Evolutionary conservation across 164 flowering plant genomes (phyloP).

Genomic region (Chimonanthus salicifolius): DNA sequence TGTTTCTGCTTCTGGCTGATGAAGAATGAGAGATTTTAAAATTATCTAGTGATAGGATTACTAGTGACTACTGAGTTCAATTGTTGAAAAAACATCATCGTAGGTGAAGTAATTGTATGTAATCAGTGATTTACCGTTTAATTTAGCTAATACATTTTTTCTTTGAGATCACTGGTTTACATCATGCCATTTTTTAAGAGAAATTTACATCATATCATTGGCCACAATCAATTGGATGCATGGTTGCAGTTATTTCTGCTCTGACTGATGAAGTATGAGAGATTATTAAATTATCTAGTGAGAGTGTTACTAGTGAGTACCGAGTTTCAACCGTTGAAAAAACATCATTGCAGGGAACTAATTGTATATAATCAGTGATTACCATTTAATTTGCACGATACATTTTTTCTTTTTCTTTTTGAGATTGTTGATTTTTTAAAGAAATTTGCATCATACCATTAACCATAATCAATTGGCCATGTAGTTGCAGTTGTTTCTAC

Average conservation of each 20-base stretch:
- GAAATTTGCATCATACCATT: too few species aligned
- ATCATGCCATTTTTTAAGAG: too few species aligned
- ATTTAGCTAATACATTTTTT: too few species aligned
- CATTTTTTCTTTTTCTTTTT: too few species aligned
- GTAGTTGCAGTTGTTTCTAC: background rate
- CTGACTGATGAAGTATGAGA: background rate
- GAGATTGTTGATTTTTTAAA: too few species aligned
- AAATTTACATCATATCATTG: too few species aligned
- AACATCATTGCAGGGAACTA: background rate
- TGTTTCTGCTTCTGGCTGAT: background rate
- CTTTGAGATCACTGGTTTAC: too few species aligned
- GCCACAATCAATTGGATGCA: too few species aligned
- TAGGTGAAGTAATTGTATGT: too few species aligned
- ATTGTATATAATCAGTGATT: too few species aligned
- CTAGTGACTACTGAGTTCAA: background rate
- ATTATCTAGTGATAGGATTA: background rate
- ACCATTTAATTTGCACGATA: too few species aligned
- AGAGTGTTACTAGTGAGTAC: background rate
- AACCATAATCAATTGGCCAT: background rate
- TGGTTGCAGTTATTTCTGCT: background rate
- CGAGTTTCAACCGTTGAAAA: background rate
- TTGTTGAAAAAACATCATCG: background rate
- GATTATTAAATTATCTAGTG: background rate
- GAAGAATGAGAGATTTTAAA: background rate
- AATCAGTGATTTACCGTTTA: too few species aligned